Conservation (phyloP, 495 filamentous ascomycete species). For the Apiosordaria backusii region DNA sequence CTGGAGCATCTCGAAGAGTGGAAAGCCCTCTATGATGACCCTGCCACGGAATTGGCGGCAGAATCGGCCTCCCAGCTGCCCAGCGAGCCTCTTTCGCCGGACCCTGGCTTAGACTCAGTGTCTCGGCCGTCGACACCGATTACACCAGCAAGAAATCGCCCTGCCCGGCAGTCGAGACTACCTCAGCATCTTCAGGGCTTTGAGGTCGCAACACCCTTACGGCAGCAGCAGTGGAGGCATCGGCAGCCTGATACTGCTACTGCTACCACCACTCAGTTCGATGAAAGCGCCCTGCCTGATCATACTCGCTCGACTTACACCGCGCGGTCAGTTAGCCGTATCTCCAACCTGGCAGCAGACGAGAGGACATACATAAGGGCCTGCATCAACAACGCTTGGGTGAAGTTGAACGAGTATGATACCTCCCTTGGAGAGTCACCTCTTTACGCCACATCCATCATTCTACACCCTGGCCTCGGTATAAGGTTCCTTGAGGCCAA, state of each 20-base stretch:
- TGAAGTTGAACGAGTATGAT: too few species aligned
- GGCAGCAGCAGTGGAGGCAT: constrained; percentile 1
- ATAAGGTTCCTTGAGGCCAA: too few species aligned
- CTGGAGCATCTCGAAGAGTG: constrained; percentile 2
- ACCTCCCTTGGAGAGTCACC: too few species aligned
- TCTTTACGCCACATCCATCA: too few species aligned
- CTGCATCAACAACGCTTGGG: too few species aligned
- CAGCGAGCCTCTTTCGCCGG: not conserved
- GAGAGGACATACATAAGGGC: too few species aligned
- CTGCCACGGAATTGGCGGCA: constrained; percentile 1
- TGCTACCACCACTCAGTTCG: not conserved
- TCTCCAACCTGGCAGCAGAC: too few species aligned
- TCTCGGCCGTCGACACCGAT: not conserved
- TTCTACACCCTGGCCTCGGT: too few species aligned
- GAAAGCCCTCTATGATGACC: constrained; percentile 3
- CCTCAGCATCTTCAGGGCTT: constrained; percentile 3
- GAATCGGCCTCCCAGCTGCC: not conserved
- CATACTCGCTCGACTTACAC: too few species aligned
- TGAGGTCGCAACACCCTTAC: constrained; percentile 1
- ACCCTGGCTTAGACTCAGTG: not conserved
- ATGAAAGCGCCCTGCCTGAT: too few species aligned
- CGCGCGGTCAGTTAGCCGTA: too few species aligned
- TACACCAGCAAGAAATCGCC: not conserved
- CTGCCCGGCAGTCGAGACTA: constrained; percentile 1
- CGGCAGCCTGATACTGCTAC: not conserved